A percentile compares a stretch with the other conserved stretches of the same genome.
These are phyloP conservation scores for Colletotrichum sp. DNA, from an alignment of 2,329 filamentous ascomycete genomes.

Conservation along the genomic window DNA sequence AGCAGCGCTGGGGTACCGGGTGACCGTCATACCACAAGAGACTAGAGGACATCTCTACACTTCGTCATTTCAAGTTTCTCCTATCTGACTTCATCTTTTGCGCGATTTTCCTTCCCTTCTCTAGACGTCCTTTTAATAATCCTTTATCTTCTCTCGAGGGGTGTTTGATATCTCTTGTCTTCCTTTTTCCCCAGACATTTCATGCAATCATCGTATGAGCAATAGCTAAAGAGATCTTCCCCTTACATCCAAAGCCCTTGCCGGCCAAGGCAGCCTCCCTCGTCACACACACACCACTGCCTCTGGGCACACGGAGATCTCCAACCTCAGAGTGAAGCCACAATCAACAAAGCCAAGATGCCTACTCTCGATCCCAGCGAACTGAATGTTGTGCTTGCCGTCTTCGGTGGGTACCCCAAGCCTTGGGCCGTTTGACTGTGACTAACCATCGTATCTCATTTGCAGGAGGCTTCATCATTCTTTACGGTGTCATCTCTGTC, in stretches of 20 bases:
- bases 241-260: neutral
- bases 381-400: slow-evolving; percentile 55
- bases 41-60: neutral
- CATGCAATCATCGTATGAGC: neutral
- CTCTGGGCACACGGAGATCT: neutral
- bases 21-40: slow-evolving; percentile 15
- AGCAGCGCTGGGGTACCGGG: slow-evolving; percentile 15
- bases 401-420: slow-evolving; percentile 41
- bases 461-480: slow-evolving; percentile 51
- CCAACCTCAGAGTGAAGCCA: neutral
- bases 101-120: neutral
- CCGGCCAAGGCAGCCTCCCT: slow-evolving; percentile 13
- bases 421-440: neutral
- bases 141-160: neutral
- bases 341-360: slow-evolving; percentile 20
- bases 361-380: slow-evolving; percentile 26
- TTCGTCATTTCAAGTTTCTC: slow-evolving; percentile 5
- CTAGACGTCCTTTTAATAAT: neutral
- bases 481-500: slow-evolving; percentile 56
- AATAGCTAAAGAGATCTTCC: neutral
- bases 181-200: neutral
- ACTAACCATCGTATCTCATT: neutral
- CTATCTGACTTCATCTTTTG: neutral
- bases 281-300: neutral
- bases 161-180: neutral